These are phyloP conservation scores for Solanum gandarillasii DNA, from an alignment of 257 asterid species.

Conservation along the genomic window DNA sequence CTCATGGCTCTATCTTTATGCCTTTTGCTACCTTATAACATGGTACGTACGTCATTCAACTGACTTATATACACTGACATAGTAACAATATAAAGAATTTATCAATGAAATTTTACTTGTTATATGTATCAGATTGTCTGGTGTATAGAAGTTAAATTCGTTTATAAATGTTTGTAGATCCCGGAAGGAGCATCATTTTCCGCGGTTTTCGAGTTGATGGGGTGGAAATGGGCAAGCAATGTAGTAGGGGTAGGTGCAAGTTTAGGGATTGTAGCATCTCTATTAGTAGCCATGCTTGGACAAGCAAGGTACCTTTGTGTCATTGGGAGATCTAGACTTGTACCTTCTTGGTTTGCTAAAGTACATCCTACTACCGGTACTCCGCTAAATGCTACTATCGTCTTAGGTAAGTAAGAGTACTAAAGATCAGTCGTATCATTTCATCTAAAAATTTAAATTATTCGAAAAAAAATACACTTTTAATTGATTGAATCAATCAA, in stretches of 20 bases:
- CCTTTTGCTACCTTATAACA: constrained; percentile 21
- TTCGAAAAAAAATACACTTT: background rate
- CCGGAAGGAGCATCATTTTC: background rate
- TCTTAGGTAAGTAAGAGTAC: background rate
- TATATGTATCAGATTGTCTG: background rate
- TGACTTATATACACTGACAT: background rate
- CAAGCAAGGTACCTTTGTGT: constrained; percentile 40
- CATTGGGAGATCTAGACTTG: constrained; percentile 32
- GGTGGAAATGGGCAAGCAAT: background rate
- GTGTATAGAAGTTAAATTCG: background rate
- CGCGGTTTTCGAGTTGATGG: background rate
- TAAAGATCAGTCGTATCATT: no score
- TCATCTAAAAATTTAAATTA: background rate
- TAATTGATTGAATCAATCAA: background rate
- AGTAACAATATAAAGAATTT: background rate
- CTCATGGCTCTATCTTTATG: constrained; percentile 28
- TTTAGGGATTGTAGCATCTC: constrained; percentile 31
- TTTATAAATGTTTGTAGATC: background rate
- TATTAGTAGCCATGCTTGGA: constrained; percentile 39
- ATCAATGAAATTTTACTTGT: background rate
- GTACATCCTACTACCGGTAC: constrained; percentile 19
- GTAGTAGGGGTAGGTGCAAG: constrained; percentile 33
- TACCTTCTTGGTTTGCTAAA: constrained; percentile 34
- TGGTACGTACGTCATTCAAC: constrained; percentile 7
- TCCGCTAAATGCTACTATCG: background rate